Evolutionary conservation across 2,329 filamentous ascomycete species (phyloP), one percentile per base, ranked within the genome.

Genomic region (Alternaria alternata): DNA sequence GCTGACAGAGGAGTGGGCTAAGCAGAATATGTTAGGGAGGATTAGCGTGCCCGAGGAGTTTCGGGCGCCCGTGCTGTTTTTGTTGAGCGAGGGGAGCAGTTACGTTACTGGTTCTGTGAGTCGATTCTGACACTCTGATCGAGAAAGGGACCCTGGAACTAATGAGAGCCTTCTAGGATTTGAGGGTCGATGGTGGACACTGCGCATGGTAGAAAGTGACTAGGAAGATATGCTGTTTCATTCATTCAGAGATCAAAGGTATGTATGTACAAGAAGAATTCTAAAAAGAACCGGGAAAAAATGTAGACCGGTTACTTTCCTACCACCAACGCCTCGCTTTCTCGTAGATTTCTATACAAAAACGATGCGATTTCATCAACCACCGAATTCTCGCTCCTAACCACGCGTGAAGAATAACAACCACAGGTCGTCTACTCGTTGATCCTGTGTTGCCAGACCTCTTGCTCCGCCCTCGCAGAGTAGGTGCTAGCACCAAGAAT

Each of bases 81-180:
- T 73, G 47, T 41, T 74, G n/a, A 64, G 60, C 2, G 69, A 71
- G 3, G 72, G 68, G 7, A 88, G 88, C 52, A 84, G 83, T 51
- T 94, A 94, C 78, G 88, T 93, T 61, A 89, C 87, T 9, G 86
- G 80, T 20, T 74, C 79, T 20, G 67, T 64, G 49, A 55, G 64
- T 65, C 4, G 5, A 47, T 46, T 16, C 18, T 22, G 12, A 4
- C 5, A n/a, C 16, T 9, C 9, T 14, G 5, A 7, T 18, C 7
- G 12, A n/a, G 16, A 4, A 7, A 11, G 18, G 22, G n/a, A 11
- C 8, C 20, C 7, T 32, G 34, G 7, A 32, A 39, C 54, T 61
- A 32, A 54, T 7, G 7, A 18, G 42, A n/a, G 7, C 12, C 9
- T 7, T 18, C 26, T 11, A 71, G 59, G 78, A 81, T 65, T 70